Evolutionary conservation across 345 rosid genomes (phyloP), one percentile per base, ranked within the genome.

Genomic region (Camelina laxa): DNA sequence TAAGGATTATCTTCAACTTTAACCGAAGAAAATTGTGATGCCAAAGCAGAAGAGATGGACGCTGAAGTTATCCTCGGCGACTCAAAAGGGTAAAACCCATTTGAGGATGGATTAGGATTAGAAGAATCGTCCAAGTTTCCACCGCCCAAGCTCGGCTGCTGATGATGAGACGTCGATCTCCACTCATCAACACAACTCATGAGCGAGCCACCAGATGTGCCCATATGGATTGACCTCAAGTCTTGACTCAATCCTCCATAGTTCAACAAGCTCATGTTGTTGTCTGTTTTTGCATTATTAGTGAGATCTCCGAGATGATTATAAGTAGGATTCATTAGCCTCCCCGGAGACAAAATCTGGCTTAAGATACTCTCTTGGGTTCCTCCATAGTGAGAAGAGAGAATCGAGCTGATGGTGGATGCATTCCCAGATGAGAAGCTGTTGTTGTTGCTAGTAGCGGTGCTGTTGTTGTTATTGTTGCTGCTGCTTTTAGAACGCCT

Each of bases 251-350:
- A 48, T n/a, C 76, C 80, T 57, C 72, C 80, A 72, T 59, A 77
- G 80, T 65, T 77, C 58, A 77, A 33, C 73, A 77, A 72, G 38
- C 61, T 70, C 76, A 70, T 77, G 61, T 24, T 70, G 72, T 65
- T 65, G 44, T 47, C 74, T 53, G 74, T 17, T 55, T 88, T 88
- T 56, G 93, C 87, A 81, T 88, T 87, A 65, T 84, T 72, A 2
- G 92, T 58, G 84, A 11, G 84, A 87, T 66, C 91, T 85, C 81
- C 91, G 36, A 9, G 92, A 84, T 70, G 87, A 86, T 77, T 86
- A 78, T 22, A 69, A 45, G 7, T 30, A 64, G 61, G 70, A 57
- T 68, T 68, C 80, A 77, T 70, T 10, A 64, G 67, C 30, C 65
- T 77, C 11, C 11, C 31, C 5, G 80, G 87, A 77, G 59, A 85